Base-by-base conservation (phyloP, 768 basidiomycete species). In the Calocera cornea region DNA sequence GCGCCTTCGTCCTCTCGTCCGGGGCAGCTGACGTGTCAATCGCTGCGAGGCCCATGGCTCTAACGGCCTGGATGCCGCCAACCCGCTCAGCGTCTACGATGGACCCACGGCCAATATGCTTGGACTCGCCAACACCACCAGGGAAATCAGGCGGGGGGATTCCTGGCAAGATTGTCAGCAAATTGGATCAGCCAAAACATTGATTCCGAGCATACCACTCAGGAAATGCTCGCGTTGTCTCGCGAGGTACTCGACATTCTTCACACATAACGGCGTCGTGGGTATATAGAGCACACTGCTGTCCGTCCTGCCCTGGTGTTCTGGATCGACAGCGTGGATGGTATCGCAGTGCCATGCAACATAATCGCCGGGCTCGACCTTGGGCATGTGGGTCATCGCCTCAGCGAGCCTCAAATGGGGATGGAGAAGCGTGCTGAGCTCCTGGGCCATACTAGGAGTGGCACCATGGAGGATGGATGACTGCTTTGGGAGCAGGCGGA, bases 351-450 rank as follows among this genome's bases (percentile, higher is more conserved):
- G 69, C 64, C 24, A 54, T n/a, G 49, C 22, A 27, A 65, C 75
- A 64, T 76, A 74, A 67, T 76, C 74, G 7, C 77, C 77, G 0
- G 77, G 75, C 41, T 70, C 64, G n/a, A 78, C 76, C 10, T 34
- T 66, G 1, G 76, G 76, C 33, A 76, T 68, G 36, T 72, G 71
- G 41, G 72, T 70, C 76, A 78, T 77, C 2, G 73, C 74, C 47
- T 73, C 65, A 0, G 49, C 65, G 10, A 78, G 68, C 47, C 72
- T 64, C 8, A 78, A 70, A 68, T 78, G 76, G 0, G 77, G 76
- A 67, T 78, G 77, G 1, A 73, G 76, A 14, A 66, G 66, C 27
- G 72, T 70, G 34, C 67, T 74, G 24, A 75, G 69, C 68, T 78
- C 77, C 41, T 73, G 74, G n/a, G 70, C 69, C 44, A 69, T 68